Evolutionary conservation across 1,284 basidiomycete species (phyloP), one percentile per base, ranked within the genome.

Genomic region (Trametes hirsuta): DNA sequence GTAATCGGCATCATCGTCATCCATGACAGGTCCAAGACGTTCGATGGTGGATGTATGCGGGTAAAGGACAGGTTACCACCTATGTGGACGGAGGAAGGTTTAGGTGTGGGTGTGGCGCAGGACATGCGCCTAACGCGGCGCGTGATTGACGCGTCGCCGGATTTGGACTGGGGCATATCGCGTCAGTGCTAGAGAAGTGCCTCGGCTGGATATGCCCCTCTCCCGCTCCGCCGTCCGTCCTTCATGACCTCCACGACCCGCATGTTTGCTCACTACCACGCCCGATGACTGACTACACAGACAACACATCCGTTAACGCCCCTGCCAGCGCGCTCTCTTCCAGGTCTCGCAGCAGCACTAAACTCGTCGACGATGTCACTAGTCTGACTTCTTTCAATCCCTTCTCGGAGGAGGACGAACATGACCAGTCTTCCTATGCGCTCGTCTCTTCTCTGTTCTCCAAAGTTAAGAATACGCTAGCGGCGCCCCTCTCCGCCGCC

Each of bases 1-100:
- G 71, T 93, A 93, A 75, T 93, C 91, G 70, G 91, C 91, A 79
- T 93, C 91, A 74, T 93, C 91, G 64, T 93, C 91, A 79, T 93
- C 91, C 91, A 93, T 93, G 66, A 51, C 74, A 46, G 44, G 3
- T 6, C 3, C 21, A 8, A 2, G 25, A 45, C 25, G 45, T 30
- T 56, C 41, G 3, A 50, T 14, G 8, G 10, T 6, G 10, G 22
- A 25, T 24, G 18, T n/a, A 9, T 22, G 14, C 2, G 11, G 11
- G 6, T 15, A 37, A 24, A 34, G 47, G 39, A 35, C 14, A 6
- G 34, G 47, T 9, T n/a, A n/a, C 24, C 30, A 34, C 8, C 10
- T 9, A 10, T 14, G 41, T 12, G 25, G 5, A 18, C 18, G 8
- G 35, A 12, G 18, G 35, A 3, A 5, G 35, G 35, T 6, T 37